A percentile compares a stretch with the other conserved stretches of the same genome.
Conservation (phyloP, 2,329 filamentous ascomycete genomes). For the Trichoderma sp. region DNA sequence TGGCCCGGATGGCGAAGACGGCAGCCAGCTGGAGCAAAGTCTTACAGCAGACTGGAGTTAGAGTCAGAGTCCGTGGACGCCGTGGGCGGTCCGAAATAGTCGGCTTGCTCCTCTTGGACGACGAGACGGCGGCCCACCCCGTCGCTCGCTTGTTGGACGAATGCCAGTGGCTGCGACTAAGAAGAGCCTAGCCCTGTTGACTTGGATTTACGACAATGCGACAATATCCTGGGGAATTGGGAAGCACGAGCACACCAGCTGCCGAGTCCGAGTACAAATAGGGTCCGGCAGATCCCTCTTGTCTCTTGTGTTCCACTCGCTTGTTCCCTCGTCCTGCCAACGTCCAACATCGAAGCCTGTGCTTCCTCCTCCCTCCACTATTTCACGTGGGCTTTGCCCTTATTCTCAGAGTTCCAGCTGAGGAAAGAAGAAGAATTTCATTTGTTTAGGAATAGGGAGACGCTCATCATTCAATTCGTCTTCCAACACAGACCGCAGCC, state of each 20-base stretch:
- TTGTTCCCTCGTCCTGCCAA: background rate
- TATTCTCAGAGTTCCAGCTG: background rate
- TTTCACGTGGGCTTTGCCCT: conserved; percentile 15
- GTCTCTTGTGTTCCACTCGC: conserved; percentile 9
- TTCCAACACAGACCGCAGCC: background rate
- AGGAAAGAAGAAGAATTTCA: background rate
- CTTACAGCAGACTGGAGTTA: background rate
- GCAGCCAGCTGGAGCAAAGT: background rate
- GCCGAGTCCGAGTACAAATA: conserved; percentile 17
- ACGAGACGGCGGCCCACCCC: background rate
- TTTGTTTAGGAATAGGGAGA: background rate
- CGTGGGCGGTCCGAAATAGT: background rate
- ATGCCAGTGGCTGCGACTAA: conserved; percentile 3
- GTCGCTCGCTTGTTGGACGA: conserved; percentile 10
- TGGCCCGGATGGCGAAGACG: background rate
- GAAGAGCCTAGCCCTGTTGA: background rate
- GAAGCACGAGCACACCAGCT: background rate
- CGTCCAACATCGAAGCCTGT: conserved; percentile 10
- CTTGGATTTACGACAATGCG: background rate
- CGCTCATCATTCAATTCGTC: background rate
- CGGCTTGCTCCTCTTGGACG: background rate
- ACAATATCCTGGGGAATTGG: background rate
- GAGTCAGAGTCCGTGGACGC: background rate
- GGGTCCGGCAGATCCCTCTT: conserved; percentile 13
- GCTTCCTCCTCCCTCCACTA: conserved; percentile 11